Base-by-base conservation (phyloP, 2,329 filamentous ascomycete genomes). In the Ophiocordyceps camponoti-saundersi region DNA sequence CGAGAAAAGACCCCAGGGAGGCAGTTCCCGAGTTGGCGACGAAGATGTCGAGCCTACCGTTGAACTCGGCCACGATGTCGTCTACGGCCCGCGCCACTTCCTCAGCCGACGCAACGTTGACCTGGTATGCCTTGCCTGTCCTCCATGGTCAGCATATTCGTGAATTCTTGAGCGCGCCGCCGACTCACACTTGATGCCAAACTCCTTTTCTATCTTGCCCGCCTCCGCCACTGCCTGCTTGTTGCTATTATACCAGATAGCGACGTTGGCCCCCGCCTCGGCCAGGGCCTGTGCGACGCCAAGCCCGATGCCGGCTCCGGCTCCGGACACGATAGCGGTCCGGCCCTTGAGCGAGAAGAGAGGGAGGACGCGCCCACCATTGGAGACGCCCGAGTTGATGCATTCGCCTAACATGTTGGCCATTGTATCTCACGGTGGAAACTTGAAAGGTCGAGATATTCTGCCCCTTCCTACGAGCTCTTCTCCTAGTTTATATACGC, bases 1-100 rank as follows among this genome's bases (percentile, higher is more conserved):
- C 79, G 34, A 85, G 68, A 58, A 82, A 77, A 10, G 78, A 60
- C 0, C 81, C 70, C 2, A 73, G 79, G 82, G 82, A 89, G 0
- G 79, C 72, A 46, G 88, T 79, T 46, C 84, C 84, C 15, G 80
- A 80, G 59, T 92, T 90, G 54, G 85, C 84, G 42, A 89, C 76
- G 55, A 90, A 87, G 53, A 87, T 70, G 56, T 89, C 85, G 10
- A 90, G 73, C 6, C 82, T 76, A 49, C 80, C 80, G 57, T 82
- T 79, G 64, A 89, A 83, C 16, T 89, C 82, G 49, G 67, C 59
- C 42, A 80, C 65, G 51, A 76, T 72, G 8, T 66, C 61, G 49
- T 71, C 62, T 40, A 82, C 67, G 11, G 71, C 67, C 16, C 63
- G 57, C 34, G 72, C 63, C 12, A 79, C 71, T 5, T 68, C 65